These are phyloP conservation scores for Staphylotrichum tortipilum DNA, from an alignment of 495 filamentous ascomycete species.

Conservation along the genomic window DNA sequence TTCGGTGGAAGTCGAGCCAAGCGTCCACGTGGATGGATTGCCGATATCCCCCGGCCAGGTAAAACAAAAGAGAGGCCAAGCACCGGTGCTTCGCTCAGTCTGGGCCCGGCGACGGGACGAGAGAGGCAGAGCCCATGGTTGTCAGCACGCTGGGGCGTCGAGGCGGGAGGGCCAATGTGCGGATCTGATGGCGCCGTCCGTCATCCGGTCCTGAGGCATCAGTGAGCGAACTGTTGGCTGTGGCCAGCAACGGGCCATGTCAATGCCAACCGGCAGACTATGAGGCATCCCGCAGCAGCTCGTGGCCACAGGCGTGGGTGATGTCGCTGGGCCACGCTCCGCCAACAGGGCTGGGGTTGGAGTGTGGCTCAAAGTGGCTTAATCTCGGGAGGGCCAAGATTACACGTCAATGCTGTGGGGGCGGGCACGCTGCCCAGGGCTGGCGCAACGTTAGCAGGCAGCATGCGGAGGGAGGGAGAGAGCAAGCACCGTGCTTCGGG, in stretches of 20 bases:
- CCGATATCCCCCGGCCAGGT: too few species aligned
- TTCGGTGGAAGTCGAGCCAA: too few species aligned
- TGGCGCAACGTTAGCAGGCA: not conserved
- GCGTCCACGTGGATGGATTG: too few species aligned
- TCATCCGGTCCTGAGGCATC: slow-evolving; percentile 2
- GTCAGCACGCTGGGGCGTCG: too few species aligned
- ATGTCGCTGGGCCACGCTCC: slow-evolving; percentile 19
- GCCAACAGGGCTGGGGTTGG: slow-evolving; percentile 4
- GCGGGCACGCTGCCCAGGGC: not conserved
- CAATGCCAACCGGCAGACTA: slow-evolving; percentile 16
- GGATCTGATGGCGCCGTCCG: not conserved
- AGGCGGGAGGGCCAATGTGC: too few species aligned
- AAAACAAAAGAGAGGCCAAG: too few species aligned
- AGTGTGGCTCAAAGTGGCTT: slow-evolving; percentile 15
- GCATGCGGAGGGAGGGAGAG: not conserved
- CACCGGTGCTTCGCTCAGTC: not conserved
- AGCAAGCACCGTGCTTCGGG: not conserved
- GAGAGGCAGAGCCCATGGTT: too few species aligned
- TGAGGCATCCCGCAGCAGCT: slow-evolving; percentile 8
- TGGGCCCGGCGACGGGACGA: not conserved
- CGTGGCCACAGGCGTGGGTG: slow-evolving; percentile 13
- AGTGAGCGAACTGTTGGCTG: slow-evolving; percentile 3
- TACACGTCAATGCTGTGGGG: slow-evolving; percentile 36
- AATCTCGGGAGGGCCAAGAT: slow-evolving; percentile 35
- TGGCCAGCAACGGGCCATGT: not conserved